Percentiles rank a stretch among this genome's conserved stretches.
These are phyloP conservation scores for Earliella scabrosa DNA, from an alignment of 1,284 basidiomycete genomes.

Conservation along the genomic window DNA sequence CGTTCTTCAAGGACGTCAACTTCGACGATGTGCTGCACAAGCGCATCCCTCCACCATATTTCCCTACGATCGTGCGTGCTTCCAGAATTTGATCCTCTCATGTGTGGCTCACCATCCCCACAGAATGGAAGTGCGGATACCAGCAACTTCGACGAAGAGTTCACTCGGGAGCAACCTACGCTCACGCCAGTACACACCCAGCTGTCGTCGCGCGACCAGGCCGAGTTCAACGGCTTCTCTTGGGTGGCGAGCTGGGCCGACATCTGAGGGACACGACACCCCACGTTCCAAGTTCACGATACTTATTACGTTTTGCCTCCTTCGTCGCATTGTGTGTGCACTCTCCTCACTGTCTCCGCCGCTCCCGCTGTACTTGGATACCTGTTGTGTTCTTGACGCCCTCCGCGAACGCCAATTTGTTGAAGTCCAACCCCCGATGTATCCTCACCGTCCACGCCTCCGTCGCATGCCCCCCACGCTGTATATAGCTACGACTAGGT, in stretches of 20 bases:
- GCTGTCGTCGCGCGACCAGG: constrained; percentile 90
- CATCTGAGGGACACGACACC: constrained; percentile 42
- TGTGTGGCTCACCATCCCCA: constrained; percentile 17
- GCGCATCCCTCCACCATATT: constrained; percentile 96
- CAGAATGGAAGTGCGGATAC: constrained; percentile 83
- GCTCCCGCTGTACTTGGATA: constrained; percentile 53
- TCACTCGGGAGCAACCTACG: constrained; percentile 96
- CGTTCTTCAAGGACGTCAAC: constrained; percentile 98
- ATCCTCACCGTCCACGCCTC: constrained; percentile 9
- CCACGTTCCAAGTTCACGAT: constrained; percentile 25
- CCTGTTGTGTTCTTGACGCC: constrained; percentile 40
- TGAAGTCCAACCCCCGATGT: constrained; percentile 18
- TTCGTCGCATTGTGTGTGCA: constrained; percentile 29
- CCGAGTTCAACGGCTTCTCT: constrained; percentile 95
- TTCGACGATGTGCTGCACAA: constrained; percentile 97
- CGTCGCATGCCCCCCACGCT: background rate
- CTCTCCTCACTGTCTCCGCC: constrained; percentile 19
- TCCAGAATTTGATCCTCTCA: background rate
- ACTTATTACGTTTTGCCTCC: constrained; percentile 34
- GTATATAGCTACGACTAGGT: constrained; percentile 13
- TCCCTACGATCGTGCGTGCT: constrained; percentile 87
- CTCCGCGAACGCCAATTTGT: constrained; percentile 23
- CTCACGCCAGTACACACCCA: constrained; percentile 97
- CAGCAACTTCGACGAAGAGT: constrained; percentile 96
- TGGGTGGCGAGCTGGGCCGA: constrained; percentile 86